Base-by-base conservation (phyloP, 208 protist genomes). In the Leptomonas pyrrhocoris region DNA sequence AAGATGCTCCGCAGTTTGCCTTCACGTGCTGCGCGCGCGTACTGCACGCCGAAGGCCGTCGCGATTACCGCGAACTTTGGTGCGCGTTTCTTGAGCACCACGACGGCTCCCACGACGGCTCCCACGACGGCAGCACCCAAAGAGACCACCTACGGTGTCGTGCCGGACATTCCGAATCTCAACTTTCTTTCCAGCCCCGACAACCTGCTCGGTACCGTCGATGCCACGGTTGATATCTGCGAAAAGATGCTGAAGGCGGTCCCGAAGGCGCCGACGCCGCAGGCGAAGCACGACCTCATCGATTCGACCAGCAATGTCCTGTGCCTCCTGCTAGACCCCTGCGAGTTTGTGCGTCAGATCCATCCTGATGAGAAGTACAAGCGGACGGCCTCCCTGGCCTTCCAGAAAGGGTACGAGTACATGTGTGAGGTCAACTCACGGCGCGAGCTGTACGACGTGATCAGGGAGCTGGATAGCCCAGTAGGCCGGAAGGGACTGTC, bases 281-380 rank as follows among this genome's bases (percentile, higher is more conserved):
- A 93, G 63, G 84, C 89, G 46, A 90, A 92, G 66, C 92, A 97
- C 81, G 92, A 97, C 71, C 70, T 97, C 27, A 92, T 96, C 72
- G 94, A 97, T 78, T 84, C 86, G 27, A 96, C 94, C 51, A 95
- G 85, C 81, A 98, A 98, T 69, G 83, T 94, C 2, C 79, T 98
- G 2, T 98, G 94, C 72, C 80, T 97, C 18, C 77, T 97, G 63
- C 77, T 98, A 6, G 94, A 98, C 76, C 92, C 93, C 9, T 93
- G 88, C 77, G 94, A 98, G 75, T 95, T 97, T 80, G 92, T 97
- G 58, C 87, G 94, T 18, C 88, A 96, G 66, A 89, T 96, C 23
- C 90, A 97, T 66, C 93, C 93, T 25, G 85, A 93, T 58, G 84
- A 89, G 57, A 75, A 84, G 36, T 97, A 96, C 80, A 92, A 94